Evolutionary conservation across 352 stramenopile genomes (phyloP).

Genomic region (Phytophthora colocasiae): DNA sequence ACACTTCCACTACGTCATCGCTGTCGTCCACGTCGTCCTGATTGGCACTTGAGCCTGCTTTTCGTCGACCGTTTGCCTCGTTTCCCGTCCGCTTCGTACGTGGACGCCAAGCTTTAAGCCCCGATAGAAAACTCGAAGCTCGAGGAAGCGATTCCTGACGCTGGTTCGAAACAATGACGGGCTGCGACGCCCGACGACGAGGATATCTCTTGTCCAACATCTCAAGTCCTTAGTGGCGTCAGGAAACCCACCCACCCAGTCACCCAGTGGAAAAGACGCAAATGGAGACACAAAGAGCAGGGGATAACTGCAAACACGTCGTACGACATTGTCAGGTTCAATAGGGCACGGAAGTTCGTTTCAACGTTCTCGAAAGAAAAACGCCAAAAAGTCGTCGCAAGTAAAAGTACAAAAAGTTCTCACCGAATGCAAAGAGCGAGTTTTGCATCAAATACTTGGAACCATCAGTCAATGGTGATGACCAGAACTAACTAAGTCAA

Average conservation of each 20-base stretch:
- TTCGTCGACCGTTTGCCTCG: constrained; percentile 8
- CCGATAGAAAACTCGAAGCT: constrained; percentile 39
- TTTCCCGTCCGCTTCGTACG: constrained; percentile 7
- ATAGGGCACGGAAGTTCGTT: constrained; percentile 24
- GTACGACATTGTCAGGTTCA: constrained; percentile 10
- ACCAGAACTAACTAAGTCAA: too few relatives aligned
- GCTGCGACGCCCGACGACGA: constrained; percentile 23
- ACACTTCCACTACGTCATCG: constrained; percentile 5
- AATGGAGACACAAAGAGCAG: constrained; percentile 16
- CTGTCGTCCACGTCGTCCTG: constrained; percentile 7
- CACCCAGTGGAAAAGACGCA: constrained; percentile 26
- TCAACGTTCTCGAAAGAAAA: constrained; percentile 33
- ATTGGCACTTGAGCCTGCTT: constrained; percentile 11
- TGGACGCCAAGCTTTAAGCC: constrained; percentile 31
- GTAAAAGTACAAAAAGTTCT: background rate
- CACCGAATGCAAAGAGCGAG: constrained; percentile 8
- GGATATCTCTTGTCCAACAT: constrained; percentile 40
- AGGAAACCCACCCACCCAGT: constrained; percentile 16
- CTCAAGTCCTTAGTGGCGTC: constrained; percentile 11
- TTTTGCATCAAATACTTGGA: background rate
- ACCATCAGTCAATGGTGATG: too few relatives aligned
- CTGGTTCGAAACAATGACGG: constrained; percentile 17
- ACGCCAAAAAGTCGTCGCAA: constrained; percentile 6
- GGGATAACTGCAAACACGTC: background rate
- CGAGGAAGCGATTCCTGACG: background rate